Base-by-base conservation (phyloP, 306 rosid species). In the Albizia julibrissin region DNA sequence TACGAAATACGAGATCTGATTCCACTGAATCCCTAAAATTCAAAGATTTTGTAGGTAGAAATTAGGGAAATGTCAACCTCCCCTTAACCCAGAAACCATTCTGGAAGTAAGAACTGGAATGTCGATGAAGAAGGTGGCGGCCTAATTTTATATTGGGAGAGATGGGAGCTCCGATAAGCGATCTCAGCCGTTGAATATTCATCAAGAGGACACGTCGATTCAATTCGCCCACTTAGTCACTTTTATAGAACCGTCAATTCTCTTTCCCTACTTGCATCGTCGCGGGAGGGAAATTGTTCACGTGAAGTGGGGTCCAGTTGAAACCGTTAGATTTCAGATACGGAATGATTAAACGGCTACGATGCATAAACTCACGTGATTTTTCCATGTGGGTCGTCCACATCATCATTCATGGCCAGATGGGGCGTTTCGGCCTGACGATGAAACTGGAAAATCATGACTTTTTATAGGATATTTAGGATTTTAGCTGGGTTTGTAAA, bases 111-210 rank as follows among this genome's bases (percentile, higher is more conserved):
- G 31, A 42, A 12, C 10, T 42, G 19, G 19, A 61, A 34, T 26
- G 27, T 1, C 6, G n/a, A 44, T 21, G 65, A 15, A 19, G 46
- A 7, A 1, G 33, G 47, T 3, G 47, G 69, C 22, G 75, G 67
- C 13, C 12, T 44, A 15, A 19, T 18, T 34, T 88, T 78, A 85
- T 91, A 84, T 21, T 39, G 50, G 26, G 54, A 69, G 33, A 34
- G 24, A 56, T n/a, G 3, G 19, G 1, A 0, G 39, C n/a, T 3
- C 14, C 8, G 12, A 6, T 21, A 69, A 39, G 22, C 22, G 73
- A 84, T 91, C 87, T 67, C 27, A 50, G 64, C 88, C 91, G 93
- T 87, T 10, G 77, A 80, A 39, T 27, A 0, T 44, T 65, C 10
- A 5, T 39, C 69, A 6, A 31, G 10, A 0, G 40, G 34, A 33